Percentiles rank a stretch among this genome's conserved stretches.
Conservation (phyloP, 108 stramenopile species). For the Skeletonema marinoi region DNA sequence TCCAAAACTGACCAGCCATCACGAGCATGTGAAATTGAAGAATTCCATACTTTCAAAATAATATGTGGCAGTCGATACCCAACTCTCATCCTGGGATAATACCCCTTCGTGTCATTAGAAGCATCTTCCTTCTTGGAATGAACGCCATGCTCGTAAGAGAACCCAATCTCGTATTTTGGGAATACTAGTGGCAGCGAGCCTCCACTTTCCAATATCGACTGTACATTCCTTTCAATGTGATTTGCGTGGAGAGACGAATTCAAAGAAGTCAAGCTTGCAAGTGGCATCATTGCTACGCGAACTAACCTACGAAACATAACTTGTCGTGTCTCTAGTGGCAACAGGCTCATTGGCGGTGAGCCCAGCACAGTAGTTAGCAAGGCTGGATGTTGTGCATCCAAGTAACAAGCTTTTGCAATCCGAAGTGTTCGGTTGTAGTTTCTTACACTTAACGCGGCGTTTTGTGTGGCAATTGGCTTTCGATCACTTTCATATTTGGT, state of each 20-base stretch:
- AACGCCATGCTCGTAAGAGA: conserved; percentile 48
- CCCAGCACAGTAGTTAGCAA: conserved; percentile 53
- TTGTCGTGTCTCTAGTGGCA: conserved; percentile 53
- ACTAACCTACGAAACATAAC: conserved; percentile 62
- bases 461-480: conserved; percentile 74
- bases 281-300: conserved; percentile 63
- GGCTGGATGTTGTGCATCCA: conserved; percentile 74
- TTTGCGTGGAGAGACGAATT: conserved; percentile 38
- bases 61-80: conserved; percentile 72
- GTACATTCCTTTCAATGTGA: conserved; percentile 65
- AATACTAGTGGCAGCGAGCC: conserved; percentile 85
- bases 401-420: conserved; percentile 74
- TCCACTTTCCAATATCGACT: conserved; percentile 57
- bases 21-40: not conserved
- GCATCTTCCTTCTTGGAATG: conserved; percentile 5
- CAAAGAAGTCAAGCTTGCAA: conserved; percentile 46
- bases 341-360: conserved; percentile 42
- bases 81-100: conserved; percentile 43
- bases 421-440: conserved; percentile 85
- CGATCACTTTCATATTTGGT: conserved; percentile 75
- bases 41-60: conserved; percentile 23
- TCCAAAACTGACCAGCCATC: conserved; percentile 22
- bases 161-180: conserved; percentile 81
- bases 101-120: conserved; percentile 47
- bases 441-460: conserved; percentile 87